phyloP scores from a whole-genome alignment of 179 eudicot species.

The Sideroxylon spinosum region DNA sequence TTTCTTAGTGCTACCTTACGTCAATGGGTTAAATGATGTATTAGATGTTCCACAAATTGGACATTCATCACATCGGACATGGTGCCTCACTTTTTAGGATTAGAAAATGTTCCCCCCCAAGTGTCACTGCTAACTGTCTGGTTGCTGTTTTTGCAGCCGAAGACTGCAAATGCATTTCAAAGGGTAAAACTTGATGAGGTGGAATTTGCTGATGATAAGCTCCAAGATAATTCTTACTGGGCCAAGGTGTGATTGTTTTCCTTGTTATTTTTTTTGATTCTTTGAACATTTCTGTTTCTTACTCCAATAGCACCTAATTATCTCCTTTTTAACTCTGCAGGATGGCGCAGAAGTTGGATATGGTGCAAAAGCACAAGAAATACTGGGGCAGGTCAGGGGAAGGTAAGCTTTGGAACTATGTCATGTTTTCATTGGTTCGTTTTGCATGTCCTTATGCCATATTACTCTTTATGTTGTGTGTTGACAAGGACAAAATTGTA shows the following conservation, averaged over 20 bases:
- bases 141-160: conserved; percentile 48
- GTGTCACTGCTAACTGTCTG: not conserved
- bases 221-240: conserved; percentile 94
- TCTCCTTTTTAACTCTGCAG: conserved; percentile 31
- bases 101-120: not conserved
- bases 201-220: conserved; percentile 63
- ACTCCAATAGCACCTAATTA: not conserved
- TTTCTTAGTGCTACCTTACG: not conserved
- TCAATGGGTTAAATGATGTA: not conserved
- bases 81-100: not conserved
- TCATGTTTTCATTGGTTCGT: not conserved
- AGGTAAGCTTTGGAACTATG: conserved; percentile 39
- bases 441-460: not conserved
- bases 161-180: conserved; percentile 63
- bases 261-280: conserved; percentile 3
- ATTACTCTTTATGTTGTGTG: not conserved
- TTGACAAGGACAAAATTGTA: not conserved
- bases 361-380: conserved; percentile 94
- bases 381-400: conserved; percentile 90
- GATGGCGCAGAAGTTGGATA: conserved; percentile 86
- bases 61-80: not conserved
- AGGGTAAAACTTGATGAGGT: conserved; percentile 85
- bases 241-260: conserved; percentile 57
- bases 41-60: not conserved
- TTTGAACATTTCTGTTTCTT: not conserved